These are phyloP conservation scores for Mycena capillaripes DNA, from an alignment of 768 basidiomycete species.

Conservation along the genomic window DNA sequence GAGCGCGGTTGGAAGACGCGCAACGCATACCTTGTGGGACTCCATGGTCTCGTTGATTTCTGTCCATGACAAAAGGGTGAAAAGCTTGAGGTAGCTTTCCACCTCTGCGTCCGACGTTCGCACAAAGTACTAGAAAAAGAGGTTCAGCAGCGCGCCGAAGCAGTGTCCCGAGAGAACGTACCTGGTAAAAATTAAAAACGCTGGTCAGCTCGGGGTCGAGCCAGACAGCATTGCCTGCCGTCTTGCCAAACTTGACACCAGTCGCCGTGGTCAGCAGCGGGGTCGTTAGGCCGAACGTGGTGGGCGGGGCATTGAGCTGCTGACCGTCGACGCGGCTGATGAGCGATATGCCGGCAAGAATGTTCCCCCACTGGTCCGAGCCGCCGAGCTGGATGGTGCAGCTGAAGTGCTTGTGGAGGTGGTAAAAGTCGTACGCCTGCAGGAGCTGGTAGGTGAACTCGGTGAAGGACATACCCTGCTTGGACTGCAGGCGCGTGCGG, in stretches of 20 bases:
- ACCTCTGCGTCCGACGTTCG: conserved; percentile 86
- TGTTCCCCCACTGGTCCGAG: conserved; percentile 99
- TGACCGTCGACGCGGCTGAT: conserved; percentile 69
- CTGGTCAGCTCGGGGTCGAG: conserved; percentile 84
- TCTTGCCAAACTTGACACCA: conserved; percentile 98
- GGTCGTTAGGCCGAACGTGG: conserved; percentile 89
- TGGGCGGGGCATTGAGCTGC: conserved; percentile 23
- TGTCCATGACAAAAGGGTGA: conserved; percentile 79
- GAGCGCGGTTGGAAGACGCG: background rate
- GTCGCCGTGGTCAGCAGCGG: conserved; percentile 91
- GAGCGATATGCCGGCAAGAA: conserved; percentile 92
- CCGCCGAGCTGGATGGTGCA: conserved; percentile 95
- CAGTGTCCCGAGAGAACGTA: conserved; percentile 43
- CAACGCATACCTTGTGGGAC: conserved; percentile 66
- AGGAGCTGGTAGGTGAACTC: conserved; percentile 98
- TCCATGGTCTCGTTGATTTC: conserved; percentile 70
- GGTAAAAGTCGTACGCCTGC: conserved; percentile 95
- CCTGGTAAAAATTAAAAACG: conserved; percentile 96
- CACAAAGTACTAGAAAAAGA: conserved; percentile 84
- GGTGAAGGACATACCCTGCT: conserved; percentile 95
- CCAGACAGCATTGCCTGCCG: conserved; percentile 96
- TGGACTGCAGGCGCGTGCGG: conserved; percentile 80
- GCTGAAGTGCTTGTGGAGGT: conserved; percentile 71
- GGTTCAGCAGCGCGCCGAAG: background rate
- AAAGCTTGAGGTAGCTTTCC: conserved; percentile 81